Percentiles rank a stretch among this genome's conserved stretches.
These are phyloP conservation scores for Tricholoma terreum DNA, from an alignment of 768 basidiomycete genomes.

Conservation along the genomic window DNA sequence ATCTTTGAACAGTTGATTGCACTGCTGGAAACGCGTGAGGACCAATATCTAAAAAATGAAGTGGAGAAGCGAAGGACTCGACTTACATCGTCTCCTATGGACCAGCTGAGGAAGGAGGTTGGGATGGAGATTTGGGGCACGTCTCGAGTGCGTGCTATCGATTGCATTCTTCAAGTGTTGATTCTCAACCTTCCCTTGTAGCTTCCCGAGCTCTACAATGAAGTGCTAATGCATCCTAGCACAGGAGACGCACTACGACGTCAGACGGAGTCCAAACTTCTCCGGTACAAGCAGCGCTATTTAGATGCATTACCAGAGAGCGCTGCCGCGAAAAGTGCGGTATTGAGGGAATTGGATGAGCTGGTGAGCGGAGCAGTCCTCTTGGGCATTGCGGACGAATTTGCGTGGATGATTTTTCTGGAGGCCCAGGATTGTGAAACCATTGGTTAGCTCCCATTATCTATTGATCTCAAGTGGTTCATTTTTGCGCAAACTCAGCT, in stretches of 20 bases:
- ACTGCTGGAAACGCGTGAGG: constrained; percentile 64
- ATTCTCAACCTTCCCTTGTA: constrained; percentile 25
- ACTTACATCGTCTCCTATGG: constrained; percentile 61
- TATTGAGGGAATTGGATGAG: constrained; percentile 65
- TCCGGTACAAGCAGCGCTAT: constrained; percentile 59
- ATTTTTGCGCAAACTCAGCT: constrained; percentile 35
- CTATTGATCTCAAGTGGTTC: constrained; percentile 1
- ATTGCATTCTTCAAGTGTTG: neutral
- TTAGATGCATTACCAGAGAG: constrained; percentile 56
- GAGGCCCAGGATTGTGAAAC: constrained; percentile 69
- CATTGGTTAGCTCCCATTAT: constrained; percentile 47
- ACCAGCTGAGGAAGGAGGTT: constrained; percentile 60
- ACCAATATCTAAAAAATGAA: constrained; percentile 55
- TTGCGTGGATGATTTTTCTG: constrained; percentile 78
- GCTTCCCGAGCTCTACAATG: constrained; percentile 72
- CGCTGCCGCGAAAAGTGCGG: constrained; percentile 37
- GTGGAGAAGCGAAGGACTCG: constrained; percentile 76
- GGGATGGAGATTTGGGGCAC: constrained; percentile 57
- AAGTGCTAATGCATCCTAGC: constrained; percentile 77
- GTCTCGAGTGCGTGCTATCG: constrained; percentile 49
- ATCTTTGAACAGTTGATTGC: constrained; percentile 68
- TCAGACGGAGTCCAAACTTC: constrained; percentile 69
- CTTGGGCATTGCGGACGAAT: constrained; percentile 70
- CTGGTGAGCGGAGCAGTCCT: constrained; percentile 75
- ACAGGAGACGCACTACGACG: constrained; percentile 81